Percentiles rank a stretch among this genome's conserved stretches.
Evolutionary conservation across 192 early-diverging fungal species (phyloP).

Genomic region (Linnemannia zychae): DNA sequence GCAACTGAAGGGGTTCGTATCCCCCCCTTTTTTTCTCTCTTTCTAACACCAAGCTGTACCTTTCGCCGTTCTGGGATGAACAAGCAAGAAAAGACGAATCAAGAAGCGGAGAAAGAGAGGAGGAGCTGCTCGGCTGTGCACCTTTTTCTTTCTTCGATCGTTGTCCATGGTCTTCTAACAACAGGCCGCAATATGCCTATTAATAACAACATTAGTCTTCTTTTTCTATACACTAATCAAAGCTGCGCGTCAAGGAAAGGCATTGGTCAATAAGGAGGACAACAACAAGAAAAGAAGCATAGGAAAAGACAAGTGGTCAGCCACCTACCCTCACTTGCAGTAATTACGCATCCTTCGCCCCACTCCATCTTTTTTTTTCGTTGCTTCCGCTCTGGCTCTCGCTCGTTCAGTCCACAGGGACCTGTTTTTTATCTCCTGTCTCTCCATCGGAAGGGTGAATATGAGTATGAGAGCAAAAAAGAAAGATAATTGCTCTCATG

Average conservation of each 20-base stretch:
- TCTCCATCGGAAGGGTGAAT: not conserved
- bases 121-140: not conserved
- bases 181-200: not conserved
- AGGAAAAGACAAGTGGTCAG: not conserved
- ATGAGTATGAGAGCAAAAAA: constrained; percentile 1
- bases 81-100: too few species aligned
- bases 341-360: too few species aligned
- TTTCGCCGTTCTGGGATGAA: too few species aligned
- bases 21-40: too few species aligned
- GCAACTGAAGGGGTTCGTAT: too few species aligned
- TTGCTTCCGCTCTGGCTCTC: not conserved
- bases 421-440: not conserved
- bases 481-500: not conserved
- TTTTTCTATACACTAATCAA: not conserved
- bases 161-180: too few species aligned
- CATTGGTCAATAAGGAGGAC: not conserved
- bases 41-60: too few species aligned
- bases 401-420: not conserved
- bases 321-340: too few species aligned
- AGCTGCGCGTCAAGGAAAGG: too few species aligned
- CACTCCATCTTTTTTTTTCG: not conserved
- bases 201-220: not conserved
- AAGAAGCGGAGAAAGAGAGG: too few species aligned
- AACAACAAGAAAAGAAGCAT: not conserved
- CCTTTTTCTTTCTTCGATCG: not conserved